phyloP scores from a whole-genome alignment of 2,329 filamentous ascomycete species.

The Colletotrichum spaethianum region DNA sequence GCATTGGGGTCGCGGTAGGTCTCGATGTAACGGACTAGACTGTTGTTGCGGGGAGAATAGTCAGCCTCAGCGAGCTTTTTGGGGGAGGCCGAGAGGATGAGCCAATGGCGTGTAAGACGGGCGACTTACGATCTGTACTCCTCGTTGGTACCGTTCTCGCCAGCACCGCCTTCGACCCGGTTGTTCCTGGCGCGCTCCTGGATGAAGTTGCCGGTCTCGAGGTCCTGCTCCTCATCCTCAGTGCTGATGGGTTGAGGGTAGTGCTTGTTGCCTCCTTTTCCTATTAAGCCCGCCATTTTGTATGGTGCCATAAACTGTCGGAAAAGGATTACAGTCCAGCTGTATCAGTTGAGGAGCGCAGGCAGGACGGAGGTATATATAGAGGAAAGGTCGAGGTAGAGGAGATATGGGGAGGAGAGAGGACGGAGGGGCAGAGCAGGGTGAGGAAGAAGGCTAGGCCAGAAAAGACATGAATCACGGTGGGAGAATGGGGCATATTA shows the following conservation, averaged over 20 bases:
- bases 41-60: background rate
- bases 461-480: conserved; percentile 25
- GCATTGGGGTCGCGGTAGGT: conserved; percentile 54
- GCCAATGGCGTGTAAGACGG: conserved; percentile 28
- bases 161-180: conserved; percentile 37
- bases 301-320: conserved; percentile 35
- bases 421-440: conserved; percentile 30
- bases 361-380: conserved; percentile 34
- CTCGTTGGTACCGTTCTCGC: conserved; percentile 35
- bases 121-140: conserved; percentile 40
- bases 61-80: background rate
- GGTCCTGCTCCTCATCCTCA: conserved; percentile 40
- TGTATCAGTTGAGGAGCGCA: conserved; percentile 35
- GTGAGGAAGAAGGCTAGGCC: conserved; percentile 33
- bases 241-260: conserved; percentile 40
- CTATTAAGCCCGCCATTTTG: conserved; percentile 42
- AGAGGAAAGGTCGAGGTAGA: conserved; percentile 24
- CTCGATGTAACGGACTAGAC: conserved; percentile 51
- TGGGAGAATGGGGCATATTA: conserved; percentile 40
- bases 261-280: conserved; percentile 41
- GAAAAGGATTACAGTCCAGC: conserved; percentile 41
- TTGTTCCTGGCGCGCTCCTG: conserved; percentile 41
- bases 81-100: background rate
- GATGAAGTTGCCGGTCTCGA: conserved; percentile 42
- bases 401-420: conserved; percentile 27